Conservation (phyloP, 805 yeast genomes). For the Candida ortonii region DNA sequence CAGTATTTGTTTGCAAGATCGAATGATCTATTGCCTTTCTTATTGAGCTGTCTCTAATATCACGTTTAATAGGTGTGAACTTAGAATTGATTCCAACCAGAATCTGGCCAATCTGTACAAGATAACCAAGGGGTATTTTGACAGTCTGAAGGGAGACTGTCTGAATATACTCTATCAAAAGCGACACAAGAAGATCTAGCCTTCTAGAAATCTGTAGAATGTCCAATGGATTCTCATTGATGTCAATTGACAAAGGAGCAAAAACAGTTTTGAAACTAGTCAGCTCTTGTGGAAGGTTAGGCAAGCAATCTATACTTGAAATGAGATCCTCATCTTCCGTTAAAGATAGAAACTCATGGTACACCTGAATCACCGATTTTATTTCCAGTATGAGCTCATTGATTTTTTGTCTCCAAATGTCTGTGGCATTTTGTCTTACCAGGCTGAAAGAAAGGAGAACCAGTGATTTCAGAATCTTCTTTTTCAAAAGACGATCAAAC, state of each 20-base stretch:
- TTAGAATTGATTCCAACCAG: constrained; percentile 53
- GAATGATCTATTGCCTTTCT: constrained; percentile 43
- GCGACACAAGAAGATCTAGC: constrained; percentile 42
- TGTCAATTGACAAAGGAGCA: constrained; percentile 54
- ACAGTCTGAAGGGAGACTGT: constrained; percentile 53
- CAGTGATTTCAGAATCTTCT: constrained; percentile 44
- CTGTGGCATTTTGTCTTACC: constrained; percentile 47
- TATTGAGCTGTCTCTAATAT: constrained; percentile 53
- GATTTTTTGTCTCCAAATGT: constrained; percentile 46
- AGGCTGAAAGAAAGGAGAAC: constrained; percentile 57
- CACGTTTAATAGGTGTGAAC: constrained; percentile 54
- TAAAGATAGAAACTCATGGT: constrained; percentile 56
- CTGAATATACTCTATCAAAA: constrained; percentile 45
- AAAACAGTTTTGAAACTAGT: constrained; percentile 33
- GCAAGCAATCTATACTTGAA: constrained; percentile 40
- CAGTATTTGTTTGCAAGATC: constrained; percentile 41
- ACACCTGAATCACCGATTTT: constrained; percentile 53
- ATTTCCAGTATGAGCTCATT: constrained; percentile 49
- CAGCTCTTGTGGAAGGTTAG: constrained; percentile 28
- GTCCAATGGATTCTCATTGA: constrained; percentile 48
- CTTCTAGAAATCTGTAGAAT: constrained; percentile 52
- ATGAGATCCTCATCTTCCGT: constrained; percentile 52
- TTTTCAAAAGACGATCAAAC: constrained; percentile 40
- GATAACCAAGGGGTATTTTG: constrained; percentile 56
- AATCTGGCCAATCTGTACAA: constrained; percentile 52